phyloP scores from a whole-genome alignment of 495 filamentous ascomycete genomes.

The Chaetomium tenue region DNA sequence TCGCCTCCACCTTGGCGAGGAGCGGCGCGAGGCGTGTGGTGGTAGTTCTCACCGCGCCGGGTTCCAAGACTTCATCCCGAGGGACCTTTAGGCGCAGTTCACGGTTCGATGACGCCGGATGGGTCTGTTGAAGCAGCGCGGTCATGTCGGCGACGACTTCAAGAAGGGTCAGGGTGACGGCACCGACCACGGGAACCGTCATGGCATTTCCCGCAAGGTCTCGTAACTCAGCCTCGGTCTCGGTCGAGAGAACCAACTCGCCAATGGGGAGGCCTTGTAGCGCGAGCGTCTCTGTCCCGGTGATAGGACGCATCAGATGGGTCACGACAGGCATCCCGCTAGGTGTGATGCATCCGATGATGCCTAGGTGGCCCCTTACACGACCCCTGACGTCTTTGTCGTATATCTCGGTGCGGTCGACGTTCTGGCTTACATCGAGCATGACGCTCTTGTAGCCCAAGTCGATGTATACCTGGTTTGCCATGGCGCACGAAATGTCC shows the following conservation, averaged over 20 bases:
- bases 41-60: constrained; percentile 11
- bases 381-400: neutral
- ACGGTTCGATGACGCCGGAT: neutral
- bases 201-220: constrained; percentile 85
- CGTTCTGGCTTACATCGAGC: constrained; percentile 71
- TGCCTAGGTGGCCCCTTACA: constrained; percentile 46
- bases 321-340: constrained; percentile 62
- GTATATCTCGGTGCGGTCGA: constrained; percentile 51
- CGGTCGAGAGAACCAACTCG: constrained; percentile 59
- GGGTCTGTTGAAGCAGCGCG: neutral
- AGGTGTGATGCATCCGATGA: constrained; percentile 71
- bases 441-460: constrained; percentile 62
- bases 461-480: constrained; percentile 50
- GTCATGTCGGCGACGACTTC: constrained; percentile 28
- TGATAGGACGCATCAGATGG: constrained; percentile 59
- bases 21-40: neutral
- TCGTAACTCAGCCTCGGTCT: constrained; percentile 63
- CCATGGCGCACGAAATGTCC: constrained; percentile 60
- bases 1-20: constrained; percentile 7
- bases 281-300: constrained; percentile 62
- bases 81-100: neutral
- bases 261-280: constrained; percentile 72
- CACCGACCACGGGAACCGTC: constrained; percentile 70
- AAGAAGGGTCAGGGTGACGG: constrained; percentile 52
- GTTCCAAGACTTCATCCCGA: neutral